Conservation (phyloP, 208 protist genomes). For the Wallacemonas sp. region DNA sequence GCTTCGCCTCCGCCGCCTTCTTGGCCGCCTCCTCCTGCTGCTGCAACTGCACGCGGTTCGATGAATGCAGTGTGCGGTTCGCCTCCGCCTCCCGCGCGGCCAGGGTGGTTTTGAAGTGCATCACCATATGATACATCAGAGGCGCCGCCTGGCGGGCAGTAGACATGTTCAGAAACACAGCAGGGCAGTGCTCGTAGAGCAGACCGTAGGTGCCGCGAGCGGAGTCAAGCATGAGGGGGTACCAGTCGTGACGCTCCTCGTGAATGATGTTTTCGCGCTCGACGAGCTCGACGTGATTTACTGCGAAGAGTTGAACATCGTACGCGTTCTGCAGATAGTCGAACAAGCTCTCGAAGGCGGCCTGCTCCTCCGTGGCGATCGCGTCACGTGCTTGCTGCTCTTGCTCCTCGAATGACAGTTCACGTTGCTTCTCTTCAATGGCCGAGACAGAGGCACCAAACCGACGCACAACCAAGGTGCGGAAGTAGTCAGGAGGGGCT, state of each 20-base stretch:
- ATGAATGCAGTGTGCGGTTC: not conserved
- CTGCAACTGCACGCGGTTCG: slow-evolving; percentile 2
- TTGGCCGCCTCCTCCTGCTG: not conserved
- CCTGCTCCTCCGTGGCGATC: slow-evolving; percentile 39
- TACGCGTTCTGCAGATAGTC: slow-evolving; percentile 66
- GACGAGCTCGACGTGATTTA: slow-evolving; percentile 49
- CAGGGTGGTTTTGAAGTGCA: slow-evolving; percentile 1
- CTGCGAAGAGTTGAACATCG: slow-evolving; percentile 49
- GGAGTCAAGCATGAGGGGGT: slow-evolving; percentile 20
- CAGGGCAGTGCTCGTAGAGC: slow-evolving; percentile 43
- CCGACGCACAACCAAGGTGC: slow-evolving; percentile 39
- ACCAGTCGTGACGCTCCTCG: slow-evolving; percentile 36
- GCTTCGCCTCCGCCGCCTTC: not conserved
- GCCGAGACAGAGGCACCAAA: slow-evolving; percentile 26
- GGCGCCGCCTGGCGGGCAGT: not conserved
- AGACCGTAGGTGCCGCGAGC: slow-evolving; percentile 55
- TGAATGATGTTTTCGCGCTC: slow-evolving; percentile 57
- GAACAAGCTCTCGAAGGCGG: slow-evolving; percentile 35
- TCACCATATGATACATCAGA: not conserved
- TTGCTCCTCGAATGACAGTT: slow-evolving; percentile 39
- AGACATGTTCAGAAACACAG: slow-evolving; percentile 20
- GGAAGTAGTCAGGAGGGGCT: slow-evolving; percentile 69
- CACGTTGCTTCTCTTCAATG: slow-evolving; percentile 2
- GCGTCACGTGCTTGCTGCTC: slow-evolving; percentile 29
- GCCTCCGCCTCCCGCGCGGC: not conserved